Base-by-base conservation (phyloP, 1,284 basidiomycete genomes). In the Omphalotus olearius region DNA sequence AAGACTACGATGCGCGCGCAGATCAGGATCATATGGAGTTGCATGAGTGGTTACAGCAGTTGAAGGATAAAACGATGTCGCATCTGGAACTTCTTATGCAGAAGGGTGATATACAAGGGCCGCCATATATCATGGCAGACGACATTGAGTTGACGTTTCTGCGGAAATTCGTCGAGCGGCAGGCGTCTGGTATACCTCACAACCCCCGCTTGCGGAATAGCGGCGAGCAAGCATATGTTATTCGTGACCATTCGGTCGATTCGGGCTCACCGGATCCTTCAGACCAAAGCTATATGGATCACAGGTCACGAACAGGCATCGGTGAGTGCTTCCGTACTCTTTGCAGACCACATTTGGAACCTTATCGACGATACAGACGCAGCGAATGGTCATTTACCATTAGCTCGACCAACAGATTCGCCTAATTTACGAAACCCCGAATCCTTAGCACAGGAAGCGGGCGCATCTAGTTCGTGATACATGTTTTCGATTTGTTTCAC, bases 21-120 rank as follows among this genome's bases (percentile, higher is more conserved):
- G 86, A 89, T 71, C 87, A 89, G 65, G 87, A 89, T 63, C 86
- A 89, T 60, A 89, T 89, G 87, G 86, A 89, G 63, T 69, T 89
- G 20, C 87, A 89, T 60, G 86, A 89, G 64, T 89, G 86, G 86
- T 70, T 89, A 1, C 86, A 89, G 62, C 86, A 89, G 65, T 72
- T 89, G 58, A 89, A 89, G 66, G 86, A 89, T 68, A 89, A 89
- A 67, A 87, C 84, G 47, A 89, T 89, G 87, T 85, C 85, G 42
- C 86, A 89, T 66, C 74, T 89, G 42, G 86, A 89, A 63, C 72
- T 89, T 1, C 79, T 90, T 58, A 88, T 89, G 82, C 86, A 89
- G 64, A 88, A 88, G 62, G 86, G 86, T 59, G 87, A 89, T 59
- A 89, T 89, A 36, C 83, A 83, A 61, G 86, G 86, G 13, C 86